Evolutionary conservation across 2,329 filamentous ascomycete species (phyloP).

Genomic region (Fusarium verticillioides): DNA sequence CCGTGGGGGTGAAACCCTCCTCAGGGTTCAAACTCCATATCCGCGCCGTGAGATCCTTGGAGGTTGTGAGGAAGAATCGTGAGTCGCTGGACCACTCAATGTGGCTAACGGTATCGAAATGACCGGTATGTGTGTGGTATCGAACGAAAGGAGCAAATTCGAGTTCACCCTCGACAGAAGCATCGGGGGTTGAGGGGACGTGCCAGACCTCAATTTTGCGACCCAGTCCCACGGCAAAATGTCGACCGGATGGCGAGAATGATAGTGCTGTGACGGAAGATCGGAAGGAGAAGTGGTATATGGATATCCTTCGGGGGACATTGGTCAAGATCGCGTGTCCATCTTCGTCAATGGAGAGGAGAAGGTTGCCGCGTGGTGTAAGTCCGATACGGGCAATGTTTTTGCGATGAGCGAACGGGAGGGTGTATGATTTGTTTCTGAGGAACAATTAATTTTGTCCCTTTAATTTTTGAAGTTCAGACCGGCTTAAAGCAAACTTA

Average conservation of each 20-base stretch:
- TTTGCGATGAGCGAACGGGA: slow-evolving; percentile 91
- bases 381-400: slow-evolving; percentile 92
- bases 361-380: slow-evolving; percentile 88
- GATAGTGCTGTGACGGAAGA: slow-evolving; percentile 82
- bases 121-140: slow-evolving; percentile 85
- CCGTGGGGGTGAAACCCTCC: slow-evolving; percentile 89
- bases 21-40: slow-evolving; percentile 95
- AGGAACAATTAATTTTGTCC: slow-evolving; percentile 47
- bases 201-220: slow-evolving; percentile 95
- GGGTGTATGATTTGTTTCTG: slow-evolving; percentile 87
- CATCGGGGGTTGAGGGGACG: slow-evolving; percentile 88
- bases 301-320: slow-evolving; percentile 82
- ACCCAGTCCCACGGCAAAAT: slow-evolving; percentile 90
- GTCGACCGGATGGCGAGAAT: slow-evolving; percentile 89
- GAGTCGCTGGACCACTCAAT: slow-evolving; percentile 98
- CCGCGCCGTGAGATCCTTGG: slow-evolving; percentile 90
- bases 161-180: slow-evolving; percentile 80
- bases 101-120: slow-evolving; percentile 86
- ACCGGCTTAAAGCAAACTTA: slow-evolving; percentile 55
- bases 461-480: background rate
- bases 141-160: slow-evolving; percentile 96
- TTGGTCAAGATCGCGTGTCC: slow-evolving; percentile 94
- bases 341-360: slow-evolving; percentile 94
- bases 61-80: slow-evolving; percentile 91
- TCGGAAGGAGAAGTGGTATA: slow-evolving; percentile 97